These are phyloP conservation scores for Blastomyces parvus DNA, from an alignment of 2,329 filamentous ascomycete species.

Conservation along the genomic window DNA sequence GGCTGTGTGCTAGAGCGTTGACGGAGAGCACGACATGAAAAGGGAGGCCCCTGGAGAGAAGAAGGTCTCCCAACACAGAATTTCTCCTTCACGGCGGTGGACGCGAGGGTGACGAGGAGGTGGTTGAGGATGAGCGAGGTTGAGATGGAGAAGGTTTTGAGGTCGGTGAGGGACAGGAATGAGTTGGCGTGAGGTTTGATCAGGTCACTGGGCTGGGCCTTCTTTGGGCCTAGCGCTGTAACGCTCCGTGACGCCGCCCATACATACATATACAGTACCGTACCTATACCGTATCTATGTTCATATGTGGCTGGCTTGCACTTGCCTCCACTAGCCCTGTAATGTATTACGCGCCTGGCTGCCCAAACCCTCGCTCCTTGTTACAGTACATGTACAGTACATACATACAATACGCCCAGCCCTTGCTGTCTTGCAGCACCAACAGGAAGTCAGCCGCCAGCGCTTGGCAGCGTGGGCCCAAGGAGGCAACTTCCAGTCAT, in stretches of 20 bases:
- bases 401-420: constrained; percentile 2
- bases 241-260: too few species aligned
- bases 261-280: background rate
- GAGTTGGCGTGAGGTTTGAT: constrained; percentile 4
- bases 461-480: too few species aligned
- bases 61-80: background rate
- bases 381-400: too few species aligned
- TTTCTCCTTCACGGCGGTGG: background rate
- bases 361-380: background rate
- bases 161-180: constrained; percentile 11
- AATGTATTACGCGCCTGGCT: background rate
- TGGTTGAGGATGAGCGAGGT: constrained; percentile 5
- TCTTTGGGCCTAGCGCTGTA: constrained; percentile 1
- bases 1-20: background rate
- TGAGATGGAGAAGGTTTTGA: constrained; percentile 6
- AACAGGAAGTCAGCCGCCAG: background rate
- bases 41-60: background rate
- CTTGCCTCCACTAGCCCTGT: background rate
- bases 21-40: constrained; percentile 7
- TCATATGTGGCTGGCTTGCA: too few species aligned
- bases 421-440: background rate
- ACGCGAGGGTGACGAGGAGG: background rate
- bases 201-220: background rate
- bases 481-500: background rate
- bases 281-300: too few species aligned